Base-by-base conservation (phyloP, 352 stramenopile species). In the Lagenidium sp. region DNA sequence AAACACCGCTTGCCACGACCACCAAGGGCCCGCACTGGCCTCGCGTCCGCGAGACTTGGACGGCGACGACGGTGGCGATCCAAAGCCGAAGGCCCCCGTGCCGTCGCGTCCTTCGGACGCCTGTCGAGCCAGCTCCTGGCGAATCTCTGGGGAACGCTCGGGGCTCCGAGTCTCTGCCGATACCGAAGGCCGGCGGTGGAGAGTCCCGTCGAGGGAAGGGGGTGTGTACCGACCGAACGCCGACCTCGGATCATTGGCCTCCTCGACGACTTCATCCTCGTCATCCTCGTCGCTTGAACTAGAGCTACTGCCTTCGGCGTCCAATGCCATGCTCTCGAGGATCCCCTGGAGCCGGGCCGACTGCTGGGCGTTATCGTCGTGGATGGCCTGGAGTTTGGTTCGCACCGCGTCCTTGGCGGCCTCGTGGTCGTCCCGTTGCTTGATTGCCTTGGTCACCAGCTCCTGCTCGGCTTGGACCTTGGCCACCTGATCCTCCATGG, bases 101-200 rank as follows among this genome's bases (percentile, higher is more conserved):
- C 41, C 44, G 12, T 41, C 15, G 7, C 36, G 19, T 15, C 24
- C 29, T 18, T 55, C 13, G n/a, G 12, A 22, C 30, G 34, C 7
- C 34, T 39, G 0, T 12, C n/a, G 18, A 22, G 39, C 7, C 3
- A 36, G 31, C 21, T 32, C 24, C 5, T 65, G 61, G n/a, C 75
- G 57, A 62, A 86, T 83, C 0, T n/a, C n/a, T n/a, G 76, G 73
- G 8, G 73, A 89, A 40, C 70, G 81, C 42, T 89, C 77, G 0
- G 77, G 77, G 40, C 71, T 84, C 15, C 57, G 53, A 32, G n/a
- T n/a, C n/a, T n/a, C 28, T 8, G 8, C 28, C 28, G 28, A 32
- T 8, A 32, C 28, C 28, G 28, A 32, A 15, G 8, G 28, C 8
- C 28, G 28, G 28, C 28, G 28, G 28, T 32, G 8, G 28, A 15